phyloP scores from a whole-genome alignment of 2,329 filamentous ascomycete genomes.

The Aspergillus sp. region DNA sequence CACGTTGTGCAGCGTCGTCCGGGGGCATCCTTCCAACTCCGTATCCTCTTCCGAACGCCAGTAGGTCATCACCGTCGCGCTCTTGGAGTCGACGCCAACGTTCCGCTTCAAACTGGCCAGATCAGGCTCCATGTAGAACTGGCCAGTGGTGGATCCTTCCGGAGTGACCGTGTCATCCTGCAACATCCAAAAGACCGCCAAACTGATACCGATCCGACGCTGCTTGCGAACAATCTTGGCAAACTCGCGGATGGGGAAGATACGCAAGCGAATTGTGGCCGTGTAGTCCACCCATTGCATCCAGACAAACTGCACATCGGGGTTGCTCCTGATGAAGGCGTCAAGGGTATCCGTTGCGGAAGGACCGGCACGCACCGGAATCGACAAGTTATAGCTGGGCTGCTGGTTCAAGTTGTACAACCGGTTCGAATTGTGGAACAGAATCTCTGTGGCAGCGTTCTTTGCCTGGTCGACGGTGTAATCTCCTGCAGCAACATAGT shows the following conservation, averaged over 20 bases:
- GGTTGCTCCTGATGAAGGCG: constrained; percentile 44
- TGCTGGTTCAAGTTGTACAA: constrained; percentile 56
- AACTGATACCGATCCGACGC: constrained; percentile 53
- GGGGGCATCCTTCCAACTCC: constrained; percentile 53
- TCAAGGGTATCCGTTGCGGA: constrained; percentile 25
- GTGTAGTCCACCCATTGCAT: constrained; percentile 74
- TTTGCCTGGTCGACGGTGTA: constrained; percentile 56
- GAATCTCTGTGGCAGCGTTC: constrained; percentile 55
- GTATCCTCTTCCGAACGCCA: constrained; percentile 53
- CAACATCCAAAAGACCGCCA: constrained; percentile 57
- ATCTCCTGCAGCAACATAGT: constrained; percentile 58
- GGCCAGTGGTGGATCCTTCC: constrained; percentile 51
- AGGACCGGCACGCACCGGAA: constrained; percentile 1
- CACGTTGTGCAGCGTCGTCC: constrained; percentile 52
- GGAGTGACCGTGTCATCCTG: constrained; percentile 55
- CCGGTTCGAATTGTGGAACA: constrained; percentile 71
- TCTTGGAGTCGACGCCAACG: constrained; percentile 46
- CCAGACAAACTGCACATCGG: constrained; percentile 57
- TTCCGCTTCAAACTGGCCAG: constrained; percentile 53
- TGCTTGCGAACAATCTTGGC: constrained; percentile 39
- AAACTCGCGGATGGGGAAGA: constrained; percentile 57
- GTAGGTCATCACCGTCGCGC: constrained; percentile 59
- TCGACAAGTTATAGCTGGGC: constrained; percentile 10
- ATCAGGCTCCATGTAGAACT: constrained; percentile 60
- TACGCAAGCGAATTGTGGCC: constrained; percentile 56